Conservation (phyloP, 75 land plant species). For the Cunninghamia lanceolata region DNA sequence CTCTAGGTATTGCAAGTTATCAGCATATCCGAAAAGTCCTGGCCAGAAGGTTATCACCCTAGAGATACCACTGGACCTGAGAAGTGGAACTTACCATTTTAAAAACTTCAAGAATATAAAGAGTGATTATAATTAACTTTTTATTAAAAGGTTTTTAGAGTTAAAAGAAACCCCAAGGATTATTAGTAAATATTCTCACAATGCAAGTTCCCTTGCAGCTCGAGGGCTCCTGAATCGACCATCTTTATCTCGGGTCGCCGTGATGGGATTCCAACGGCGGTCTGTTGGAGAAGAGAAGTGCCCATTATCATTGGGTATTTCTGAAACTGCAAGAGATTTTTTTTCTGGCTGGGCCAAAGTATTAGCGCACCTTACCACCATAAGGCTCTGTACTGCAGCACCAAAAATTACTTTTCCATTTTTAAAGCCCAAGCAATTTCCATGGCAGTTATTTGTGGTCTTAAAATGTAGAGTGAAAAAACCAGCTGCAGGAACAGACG, state of each 20-base stretch:
- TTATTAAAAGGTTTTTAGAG: neutral
- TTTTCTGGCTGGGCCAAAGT: neutral
- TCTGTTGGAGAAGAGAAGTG: neutral
- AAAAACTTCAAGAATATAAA: neutral
- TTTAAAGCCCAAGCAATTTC: neutral
- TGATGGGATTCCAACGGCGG: neutral
- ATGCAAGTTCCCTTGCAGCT: slow-evolving; percentile 80
- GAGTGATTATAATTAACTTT: neutral
- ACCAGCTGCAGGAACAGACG: neutral
- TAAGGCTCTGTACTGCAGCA: neutral
- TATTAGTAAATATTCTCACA: slow-evolving; percentile 29
- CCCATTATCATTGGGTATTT: neutral
- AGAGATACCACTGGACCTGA: neutral
- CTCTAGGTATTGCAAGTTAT: neutral
- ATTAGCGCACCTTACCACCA: neutral
- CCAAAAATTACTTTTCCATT: neutral
- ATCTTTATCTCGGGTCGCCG: slow-evolving; percentile 45
- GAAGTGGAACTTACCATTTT: neutral
- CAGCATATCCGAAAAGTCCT: neutral
- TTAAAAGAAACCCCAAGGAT: neutral
- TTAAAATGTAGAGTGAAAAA: neutral
- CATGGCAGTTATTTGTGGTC: neutral
- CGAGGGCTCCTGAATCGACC: slow-evolving; percentile 78
- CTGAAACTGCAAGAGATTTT: neutral
- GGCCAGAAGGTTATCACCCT: neutral